Evolutionary conservation across 441 rosid species (phyloP), one percentile per base, ranked within the genome.

Genomic region (Viola pubescens): DNA sequence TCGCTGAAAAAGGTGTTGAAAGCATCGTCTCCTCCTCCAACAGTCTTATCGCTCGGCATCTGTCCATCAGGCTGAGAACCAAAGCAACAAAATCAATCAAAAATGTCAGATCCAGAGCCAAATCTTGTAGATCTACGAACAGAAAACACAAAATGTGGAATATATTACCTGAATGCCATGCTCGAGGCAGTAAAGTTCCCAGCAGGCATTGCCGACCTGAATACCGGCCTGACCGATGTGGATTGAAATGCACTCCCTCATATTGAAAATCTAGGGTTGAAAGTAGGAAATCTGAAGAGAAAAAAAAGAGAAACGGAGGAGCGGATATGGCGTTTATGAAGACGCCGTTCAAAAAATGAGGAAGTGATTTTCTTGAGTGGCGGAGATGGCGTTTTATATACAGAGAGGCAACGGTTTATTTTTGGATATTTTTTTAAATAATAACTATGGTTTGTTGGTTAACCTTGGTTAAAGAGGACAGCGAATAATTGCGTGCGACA

Each of bases 1-100:
- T 81, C 86, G 9, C 89, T 83, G 77, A 83, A 83, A 64, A 83
- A 83, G 73, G 89, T 83, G 82, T 83, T 83, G 71, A 83, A 83
- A 42, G 86, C 86, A 69, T 84, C 89, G 43, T 84, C 87, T 8
- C 87, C 89, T 58, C 83, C 83, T 3, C 89, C 87, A 3, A 76
- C 54, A 4, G 74, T 72, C 63, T 63, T 65, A n/a, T 75, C 79
- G 49, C 74, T 60, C 10, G 79, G 79, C 79, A 75, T 75, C 64
- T 75, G 72, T 49, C 79, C 79, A 72, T 75, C 74, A 56, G 74
- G 51, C 69, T 63, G 71, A 53, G 48, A 57, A 9, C 47, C n/a
- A 9, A 65, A 39, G 19, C 16, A 6, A 12, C 7, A 16, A 13
- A 61, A 13, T 2, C 38, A 47, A 54, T 13, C 5, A 37, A 54